These are phyloP conservation scores for Mentha longifolia DNA, from an alignment of 257 asterid species.

Conservation along the genomic window DNA sequence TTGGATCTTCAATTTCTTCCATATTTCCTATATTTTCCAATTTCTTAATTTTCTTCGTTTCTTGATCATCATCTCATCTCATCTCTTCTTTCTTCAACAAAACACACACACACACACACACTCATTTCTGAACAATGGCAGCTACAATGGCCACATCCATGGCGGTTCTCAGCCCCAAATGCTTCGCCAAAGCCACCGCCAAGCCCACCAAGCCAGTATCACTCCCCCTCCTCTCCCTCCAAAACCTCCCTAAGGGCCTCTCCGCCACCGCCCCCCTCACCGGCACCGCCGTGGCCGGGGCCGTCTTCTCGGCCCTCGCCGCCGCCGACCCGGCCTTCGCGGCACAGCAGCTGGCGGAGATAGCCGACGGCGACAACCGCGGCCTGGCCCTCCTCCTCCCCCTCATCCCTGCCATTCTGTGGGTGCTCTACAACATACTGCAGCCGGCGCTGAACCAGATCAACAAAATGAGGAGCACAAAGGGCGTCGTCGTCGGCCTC, in stretches of 20 bases:
- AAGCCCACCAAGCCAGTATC: conserved; percentile 46
- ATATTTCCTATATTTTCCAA: conserved; percentile 27
- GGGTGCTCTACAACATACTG: conserved; percentile 90
- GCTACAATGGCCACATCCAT: conserved; percentile 72
- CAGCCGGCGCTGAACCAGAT: conserved; percentile 90
- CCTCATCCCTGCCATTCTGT: conserved; percentile 71
- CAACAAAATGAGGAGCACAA: conserved; percentile 70
- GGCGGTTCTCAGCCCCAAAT: conserved; percentile 68
- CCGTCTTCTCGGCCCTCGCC: conserved; percentile 74
- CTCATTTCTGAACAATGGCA: conserved; percentile 48
- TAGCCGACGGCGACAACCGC: conserved; percentile 91
- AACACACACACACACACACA: not conserved
- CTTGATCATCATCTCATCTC: conserved; percentile 23
- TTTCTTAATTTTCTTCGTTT: not conserved
- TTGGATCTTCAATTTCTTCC: conserved; percentile 42
- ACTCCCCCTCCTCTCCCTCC: conserved; percentile 51
- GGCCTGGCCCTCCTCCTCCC: conserved; percentile 80
- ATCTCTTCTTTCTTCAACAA: not conserved
- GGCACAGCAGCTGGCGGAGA: conserved; percentile 82
- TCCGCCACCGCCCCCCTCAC: conserved; percentile 20
- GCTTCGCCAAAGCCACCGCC: conserved; percentile 44
- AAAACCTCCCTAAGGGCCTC: conserved; percentile 56
- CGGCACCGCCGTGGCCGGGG: conserved; percentile 59
- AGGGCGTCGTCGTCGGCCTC: conserved; percentile 68
- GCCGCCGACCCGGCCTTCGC: conserved; percentile 78